Evolutionary conservation across 768 basidiomycete species (phyloP).

Genomic region (Russula sp.): DNA sequence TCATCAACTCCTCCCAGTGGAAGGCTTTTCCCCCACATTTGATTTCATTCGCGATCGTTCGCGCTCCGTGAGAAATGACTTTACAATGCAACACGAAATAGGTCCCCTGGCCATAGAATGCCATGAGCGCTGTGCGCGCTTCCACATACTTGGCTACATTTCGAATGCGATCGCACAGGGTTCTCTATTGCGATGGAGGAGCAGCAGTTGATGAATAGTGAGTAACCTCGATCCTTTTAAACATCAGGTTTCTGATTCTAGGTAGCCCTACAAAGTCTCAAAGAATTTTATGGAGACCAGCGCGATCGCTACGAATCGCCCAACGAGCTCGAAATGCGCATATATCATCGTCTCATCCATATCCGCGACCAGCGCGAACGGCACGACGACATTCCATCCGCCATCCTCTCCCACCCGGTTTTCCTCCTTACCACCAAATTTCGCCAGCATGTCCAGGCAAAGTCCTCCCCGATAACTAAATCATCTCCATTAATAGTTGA

Average conservation of each 20-base stretch:
- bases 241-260: not conserved
- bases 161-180: slow-evolving; percentile 50
- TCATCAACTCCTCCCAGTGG: slow-evolving; percentile 66
- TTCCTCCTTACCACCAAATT: slow-evolving; percentile 82
- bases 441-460: slow-evolving; percentile 73
- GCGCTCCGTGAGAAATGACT: slow-evolving; percentile 86
- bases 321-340: slow-evolving; percentile 92
- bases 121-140: slow-evolving; percentile 91
- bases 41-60: slow-evolving; percentile 92
- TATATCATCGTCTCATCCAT: slow-evolving; percentile 91
- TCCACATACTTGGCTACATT: slow-evolving; percentile 82
- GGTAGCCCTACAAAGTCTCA: slow-evolving; percentile 86
- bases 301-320: slow-evolving; percentile 61
- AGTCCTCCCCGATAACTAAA: slow-evolving; percentile 72
- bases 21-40: slow-evolving; percentile 67
- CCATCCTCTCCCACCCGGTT: slow-evolving; percentile 67
- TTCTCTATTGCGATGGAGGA: slow-evolving; percentile 75
- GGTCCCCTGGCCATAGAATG: slow-evolving; percentile 79
- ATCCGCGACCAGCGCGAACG: slow-evolving; percentile 81
- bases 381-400: slow-evolving; percentile 64
- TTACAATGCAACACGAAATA: slow-evolving; percentile 86
- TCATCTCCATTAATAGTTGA: slow-evolving; percentile 63
- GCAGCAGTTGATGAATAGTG: slow-evolving; percentile 90
- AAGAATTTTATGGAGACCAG: slow-evolving; percentile 91
- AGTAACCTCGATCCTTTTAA: slow-evolving; percentile 35